phyloP scores from a whole-genome alignment of 108 stramenopile species.

The Schizochytrium sp. region DNA sequence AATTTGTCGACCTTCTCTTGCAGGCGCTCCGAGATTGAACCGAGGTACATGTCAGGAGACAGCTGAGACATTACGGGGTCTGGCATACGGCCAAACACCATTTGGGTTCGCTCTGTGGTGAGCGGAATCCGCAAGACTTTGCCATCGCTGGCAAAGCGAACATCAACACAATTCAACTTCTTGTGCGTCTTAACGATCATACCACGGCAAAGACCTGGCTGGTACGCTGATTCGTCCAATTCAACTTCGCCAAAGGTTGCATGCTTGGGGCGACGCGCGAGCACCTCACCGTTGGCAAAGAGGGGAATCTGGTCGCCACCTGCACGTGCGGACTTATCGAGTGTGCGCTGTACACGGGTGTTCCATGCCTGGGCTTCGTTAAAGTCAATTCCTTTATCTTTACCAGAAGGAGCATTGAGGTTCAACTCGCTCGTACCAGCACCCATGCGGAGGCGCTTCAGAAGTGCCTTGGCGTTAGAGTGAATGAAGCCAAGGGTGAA shows the following conservation, averaged over 20 bases:
- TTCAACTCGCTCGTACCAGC: slow-evolving; percentile 19
- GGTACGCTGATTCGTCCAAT: neutral
- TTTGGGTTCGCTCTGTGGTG: neutral
- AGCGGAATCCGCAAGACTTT: neutral
- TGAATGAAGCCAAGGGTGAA: slow-evolving; percentile 57
- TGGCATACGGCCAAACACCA: slow-evolving; percentile 62
- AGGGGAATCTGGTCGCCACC: neutral
- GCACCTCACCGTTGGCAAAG: neutral
- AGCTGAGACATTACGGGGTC: slow-evolving; percentile 63
- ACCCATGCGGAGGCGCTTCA: slow-evolving; percentile 40
- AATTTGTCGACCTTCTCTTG: neutral
- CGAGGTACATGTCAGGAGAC: neutral
- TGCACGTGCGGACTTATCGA: slow-evolving; percentile 53
- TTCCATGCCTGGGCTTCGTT: slow-evolving; percentile 10
- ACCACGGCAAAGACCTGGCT: neutral
- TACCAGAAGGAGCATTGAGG: neutral
- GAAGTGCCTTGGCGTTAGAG: slow-evolving; percentile 28
- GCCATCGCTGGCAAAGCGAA: slow-evolving; percentile 4
- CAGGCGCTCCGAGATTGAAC: slow-evolving; percentile 2
- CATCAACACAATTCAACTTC: slow-evolving; percentile 37
- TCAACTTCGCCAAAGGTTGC: neutral
- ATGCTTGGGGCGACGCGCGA: slow-evolving; percentile 21
- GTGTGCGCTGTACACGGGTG: neutral
- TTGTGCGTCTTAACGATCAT: slow-evolving; percentile 40
- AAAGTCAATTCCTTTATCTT: slow-evolving; percentile 2